Conservation (phyloP, 768 basidiomycete genomes). For the Xanthoconium purpureum region DNA sequence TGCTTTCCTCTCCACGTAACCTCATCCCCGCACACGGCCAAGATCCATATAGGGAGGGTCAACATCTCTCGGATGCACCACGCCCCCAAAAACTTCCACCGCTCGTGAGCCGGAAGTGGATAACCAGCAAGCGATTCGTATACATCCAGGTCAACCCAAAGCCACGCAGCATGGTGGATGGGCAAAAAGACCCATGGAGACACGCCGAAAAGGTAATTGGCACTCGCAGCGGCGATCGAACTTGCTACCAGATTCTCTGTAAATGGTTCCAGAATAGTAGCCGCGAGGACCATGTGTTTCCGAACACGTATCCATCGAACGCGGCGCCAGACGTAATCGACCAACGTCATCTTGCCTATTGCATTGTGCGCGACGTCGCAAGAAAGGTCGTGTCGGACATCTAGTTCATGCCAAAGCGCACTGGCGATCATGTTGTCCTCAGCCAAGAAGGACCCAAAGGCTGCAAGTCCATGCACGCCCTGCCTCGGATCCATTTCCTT, state of each 20-base stretch:
- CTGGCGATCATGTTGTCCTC: slow-evolving; percentile 98
- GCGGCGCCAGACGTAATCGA: slow-evolving; percentile 83
- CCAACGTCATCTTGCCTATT: slow-evolving; percentile 82
- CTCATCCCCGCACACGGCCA: slow-evolving; percentile 76
- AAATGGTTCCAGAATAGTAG: slow-evolving; percentile 88
- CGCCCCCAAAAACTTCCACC: slow-evolving; percentile 64
- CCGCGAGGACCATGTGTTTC: slow-evolving; percentile 86
- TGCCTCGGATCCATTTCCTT: slow-evolving; percentile 23
- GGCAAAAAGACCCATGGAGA: slow-evolving; percentile 53
- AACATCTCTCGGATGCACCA: slow-evolving; percentile 80
- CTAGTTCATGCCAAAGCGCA: slow-evolving; percentile 91
- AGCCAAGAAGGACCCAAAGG: slow-evolving; percentile 86
- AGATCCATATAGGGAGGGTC: slow-evolving; percentile 84
- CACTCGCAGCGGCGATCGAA: slow-evolving; percentile 55
- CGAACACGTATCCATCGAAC: slow-evolving; percentile 97
- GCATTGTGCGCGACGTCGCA: slow-evolving; percentile 88
- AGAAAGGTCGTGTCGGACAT: slow-evolving; percentile 83
- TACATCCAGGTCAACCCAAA: slow-evolving; percentile 79
- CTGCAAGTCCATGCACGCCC: slow-evolving; percentile 55
- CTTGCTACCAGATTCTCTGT: slow-evolving; percentile 82
- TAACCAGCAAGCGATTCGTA: slow-evolving; percentile 72
- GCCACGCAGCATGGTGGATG: slow-evolving; percentile 66
- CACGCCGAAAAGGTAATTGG: slow-evolving; percentile 48
- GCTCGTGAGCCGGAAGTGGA: slow-evolving; percentile 47
- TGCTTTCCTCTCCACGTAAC: slow-evolving; percentile 85